Percentiles rank a stretch among this genome's conserved stretches.
phyloP scores from a whole-genome alignment of 2,329 filamentous ascomycete species.

The Fusarium incarnatum region DNA sequence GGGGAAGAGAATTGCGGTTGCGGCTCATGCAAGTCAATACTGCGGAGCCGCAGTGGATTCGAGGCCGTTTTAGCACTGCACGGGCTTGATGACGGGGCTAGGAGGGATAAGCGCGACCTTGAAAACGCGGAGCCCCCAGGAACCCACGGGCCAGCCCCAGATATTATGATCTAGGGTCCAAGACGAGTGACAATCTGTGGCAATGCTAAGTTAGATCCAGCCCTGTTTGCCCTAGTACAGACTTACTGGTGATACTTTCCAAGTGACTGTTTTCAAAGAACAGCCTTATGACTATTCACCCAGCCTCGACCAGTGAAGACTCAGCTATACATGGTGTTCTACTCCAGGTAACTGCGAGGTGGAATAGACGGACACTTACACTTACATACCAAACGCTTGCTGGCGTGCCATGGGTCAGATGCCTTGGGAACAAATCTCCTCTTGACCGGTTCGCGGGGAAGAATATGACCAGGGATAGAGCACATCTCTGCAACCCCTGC shows the following conservation, averaged over 20 bases:
- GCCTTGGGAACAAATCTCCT: conserved; percentile 16
- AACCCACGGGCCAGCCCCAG: conserved; percentile 42
- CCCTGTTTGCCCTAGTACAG: conserved; percentile 10
- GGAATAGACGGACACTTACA: conserved; percentile 31
- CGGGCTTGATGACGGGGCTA: conserved; percentile 32
- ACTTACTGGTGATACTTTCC: background rate
- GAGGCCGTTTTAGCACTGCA: conserved; percentile 29
- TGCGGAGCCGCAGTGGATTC: conserved; percentile 48
- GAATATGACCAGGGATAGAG: conserved; percentile 20
- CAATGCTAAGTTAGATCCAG: conserved; percentile 23
- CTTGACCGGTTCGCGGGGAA: conserved; percentile 27
- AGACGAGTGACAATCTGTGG: conserved; percentile 27
- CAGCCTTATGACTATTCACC: background rate
- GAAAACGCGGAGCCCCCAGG: conserved; percentile 42
- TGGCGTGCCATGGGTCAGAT: conserved; percentile 2
- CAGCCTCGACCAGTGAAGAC: background rate
- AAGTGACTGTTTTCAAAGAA: background rate
- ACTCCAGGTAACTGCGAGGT: conserved; percentile 22
- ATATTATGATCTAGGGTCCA: conserved; percentile 25
- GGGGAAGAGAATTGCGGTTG: conserved; percentile 47
- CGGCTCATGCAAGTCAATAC: conserved; percentile 49
- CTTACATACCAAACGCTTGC: conserved; percentile 10
- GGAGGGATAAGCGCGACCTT: conserved; percentile 40
- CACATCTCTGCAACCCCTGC: conserved; percentile 24
- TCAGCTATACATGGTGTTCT: conserved; percentile 13